Evolutionary conservation across 2,329 filamentous ascomycete genomes (phyloP).

Genomic region (Nigrospora sphaerica): DNA sequence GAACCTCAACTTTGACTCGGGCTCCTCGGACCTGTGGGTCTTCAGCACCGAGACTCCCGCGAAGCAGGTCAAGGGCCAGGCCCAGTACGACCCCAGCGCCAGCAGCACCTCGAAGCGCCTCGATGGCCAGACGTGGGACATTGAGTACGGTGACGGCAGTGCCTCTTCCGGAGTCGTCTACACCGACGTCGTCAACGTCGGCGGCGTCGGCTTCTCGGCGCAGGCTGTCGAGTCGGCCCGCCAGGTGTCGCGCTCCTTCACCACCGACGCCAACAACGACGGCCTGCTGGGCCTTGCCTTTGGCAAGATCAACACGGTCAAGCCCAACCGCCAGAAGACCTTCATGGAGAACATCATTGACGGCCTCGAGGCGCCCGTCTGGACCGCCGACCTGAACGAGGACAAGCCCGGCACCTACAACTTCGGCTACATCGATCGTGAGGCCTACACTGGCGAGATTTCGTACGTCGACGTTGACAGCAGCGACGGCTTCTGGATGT

Average conservation of each 20-base stretch:
- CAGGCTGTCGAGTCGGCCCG: conserved; percentile 37
- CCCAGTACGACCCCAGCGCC: conserved; percentile 28
- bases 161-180: conserved; percentile 34
- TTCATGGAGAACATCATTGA: conserved; percentile 31
- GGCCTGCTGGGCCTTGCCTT: conserved; percentile 38
- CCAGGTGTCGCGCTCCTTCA: conserved; percentile 31
- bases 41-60: conserved; percentile 29
- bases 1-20: conserved; percentile 37
- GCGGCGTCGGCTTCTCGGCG: conserved; percentile 27
- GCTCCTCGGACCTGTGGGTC: conserved; percentile 40
- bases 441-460: conserved; percentile 50
- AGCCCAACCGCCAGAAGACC: conserved; percentile 31
- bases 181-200: conserved; percentile 33
- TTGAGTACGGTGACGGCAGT: conserved; percentile 36
- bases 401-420: conserved; percentile 28
- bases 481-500: conserved; percentile 56
- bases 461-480: conserved; percentile 48
- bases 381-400: conserved; percentile 40
- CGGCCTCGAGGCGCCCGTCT: conserved; percentile 35
- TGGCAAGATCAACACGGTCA: conserved; percentile 33
- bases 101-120: conserved; percentile 31
- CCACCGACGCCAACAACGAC: conserved; percentile 26
- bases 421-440: conserved; percentile 42
- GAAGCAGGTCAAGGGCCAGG: conserved; percentile 27
- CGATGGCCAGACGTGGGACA: conserved; percentile 29